Evolutionary conservation across 2,329 filamentous ascomycete species (phyloP).

Genomic region (Fusarium mundagurra): DNA sequence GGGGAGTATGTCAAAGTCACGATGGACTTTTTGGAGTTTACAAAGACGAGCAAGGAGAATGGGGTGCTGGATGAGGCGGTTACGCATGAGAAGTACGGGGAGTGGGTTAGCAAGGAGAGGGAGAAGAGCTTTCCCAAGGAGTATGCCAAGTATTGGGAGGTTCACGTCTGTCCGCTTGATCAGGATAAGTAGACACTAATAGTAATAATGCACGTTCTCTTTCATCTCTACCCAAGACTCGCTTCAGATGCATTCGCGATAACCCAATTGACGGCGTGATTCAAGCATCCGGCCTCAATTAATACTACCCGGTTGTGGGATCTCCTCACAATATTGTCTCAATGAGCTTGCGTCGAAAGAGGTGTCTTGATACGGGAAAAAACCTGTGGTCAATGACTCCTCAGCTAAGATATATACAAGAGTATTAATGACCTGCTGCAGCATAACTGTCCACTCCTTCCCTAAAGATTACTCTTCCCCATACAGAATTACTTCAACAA

Average conservation of each 20-base stretch:
- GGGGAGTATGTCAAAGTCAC: slow-evolving; percentile 69
- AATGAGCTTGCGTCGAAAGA: not conserved
- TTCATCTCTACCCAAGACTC: not conserved
- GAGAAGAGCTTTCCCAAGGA: slow-evolving; percentile 45
- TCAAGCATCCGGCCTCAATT: not conserved
- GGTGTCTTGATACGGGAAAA: not conserved
- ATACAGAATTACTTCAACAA: not conserved
- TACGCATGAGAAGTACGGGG: slow-evolving; percentile 53
- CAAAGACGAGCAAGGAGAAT: slow-evolving; percentile 52
- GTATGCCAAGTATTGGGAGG: slow-evolving; percentile 53
- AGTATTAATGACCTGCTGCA: not conserved
- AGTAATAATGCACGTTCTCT: not conserved
- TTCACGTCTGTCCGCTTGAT: slow-evolving; percentile 51
- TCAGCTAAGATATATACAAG: slow-evolving; percentile 22
- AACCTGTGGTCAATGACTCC: not conserved
- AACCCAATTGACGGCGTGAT: no score
- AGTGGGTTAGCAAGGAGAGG: slow-evolving; percentile 52
- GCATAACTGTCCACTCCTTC: not conserved
- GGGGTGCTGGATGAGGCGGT: slow-evolving; percentile 62
- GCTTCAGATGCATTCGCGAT: no score
- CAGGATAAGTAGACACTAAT: not conserved
- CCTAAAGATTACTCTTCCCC: not conserved
- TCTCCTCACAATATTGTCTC: no score
- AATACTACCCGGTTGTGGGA: no score
- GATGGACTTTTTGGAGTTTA: slow-evolving; percentile 64